Conservation (phyloP, 352 stramenopile species). For the Phytophthora sojae region DNA sequence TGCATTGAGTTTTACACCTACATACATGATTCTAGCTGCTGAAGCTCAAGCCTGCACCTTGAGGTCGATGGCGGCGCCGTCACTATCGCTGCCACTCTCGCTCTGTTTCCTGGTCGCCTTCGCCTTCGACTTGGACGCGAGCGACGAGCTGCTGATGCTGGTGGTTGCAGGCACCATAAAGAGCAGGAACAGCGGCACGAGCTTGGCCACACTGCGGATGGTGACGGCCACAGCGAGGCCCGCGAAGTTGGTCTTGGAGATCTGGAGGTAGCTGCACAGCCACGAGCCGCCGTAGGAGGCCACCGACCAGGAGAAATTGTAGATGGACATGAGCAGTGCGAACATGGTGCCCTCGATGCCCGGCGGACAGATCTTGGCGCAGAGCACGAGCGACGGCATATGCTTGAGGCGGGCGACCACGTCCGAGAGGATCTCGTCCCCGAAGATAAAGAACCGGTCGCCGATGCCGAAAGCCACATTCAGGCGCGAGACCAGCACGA, state of each 20-base stretch:
- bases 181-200: conserved; percentile 73
- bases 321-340: conserved; percentile 90
- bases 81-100: conserved; percentile 34
- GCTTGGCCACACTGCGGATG: conserved; percentile 69
- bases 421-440: conserved; percentile 83
- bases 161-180: conserved; percentile 80
- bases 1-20: conserved; percentile 12
- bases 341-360: conserved; percentile 98
- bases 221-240: conserved; percentile 62
- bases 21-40: conserved; percentile 13
- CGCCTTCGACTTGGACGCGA: conserved; percentile 41
- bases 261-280: conserved; percentile 78
- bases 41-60: conserved; percentile 30
- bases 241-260: conserved; percentile 79
- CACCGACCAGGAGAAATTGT: conserved; percentile 86
- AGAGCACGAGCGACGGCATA: conserved; percentile 96
- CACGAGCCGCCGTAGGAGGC: conserved; percentile 80
- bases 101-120: conserved; percentile 36
- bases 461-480: conserved; percentile 69
- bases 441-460: conserved; percentile 85
- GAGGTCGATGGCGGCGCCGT: conserved; percentile 38
- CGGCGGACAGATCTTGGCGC: conserved; percentile 94
- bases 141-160: conserved; percentile 64
- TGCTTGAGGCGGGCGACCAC: conserved; percentile 83
- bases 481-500: conserved; percentile 72